Evolutionary conservation across 352 stramenopile genomes (phyloP).

Genomic region (Pythium vanterpoolii): DNA sequence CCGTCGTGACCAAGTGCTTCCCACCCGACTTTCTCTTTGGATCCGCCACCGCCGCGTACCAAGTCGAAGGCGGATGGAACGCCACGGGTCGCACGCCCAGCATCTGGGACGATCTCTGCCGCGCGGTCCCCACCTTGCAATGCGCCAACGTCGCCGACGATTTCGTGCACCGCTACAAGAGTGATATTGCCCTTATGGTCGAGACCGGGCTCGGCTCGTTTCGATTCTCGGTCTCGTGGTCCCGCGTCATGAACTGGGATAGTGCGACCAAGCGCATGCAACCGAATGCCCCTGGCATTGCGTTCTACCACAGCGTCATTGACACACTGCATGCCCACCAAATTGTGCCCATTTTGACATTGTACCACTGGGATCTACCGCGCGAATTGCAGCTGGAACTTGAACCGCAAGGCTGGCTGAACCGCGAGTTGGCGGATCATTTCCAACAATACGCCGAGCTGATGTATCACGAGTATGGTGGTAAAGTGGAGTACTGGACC

Average conservation of each 20-base stretch:
- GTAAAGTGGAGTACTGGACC: slow-evolving; percentile 92
- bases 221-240: slow-evolving; percentile 92
- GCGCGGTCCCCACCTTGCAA: slow-evolving; percentile 52
- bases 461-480: slow-evolving; percentile 89
- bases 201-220: slow-evolving; percentile 89
- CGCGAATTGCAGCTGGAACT: slow-evolving; percentile 78
- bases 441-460: slow-evolving; percentile 89
- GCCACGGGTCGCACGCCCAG: slow-evolving; percentile 69
- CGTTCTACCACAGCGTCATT: slow-evolving; percentile 92
- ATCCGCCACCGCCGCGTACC: slow-evolving; percentile 87
- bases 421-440: slow-evolving; percentile 46
- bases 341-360: slow-evolving; percentile 89
- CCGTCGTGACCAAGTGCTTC: slow-evolving; percentile 33
- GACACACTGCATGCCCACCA: slow-evolving; percentile 66
- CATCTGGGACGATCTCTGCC: slow-evolving; percentile 94
- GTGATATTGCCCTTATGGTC: slow-evolving; percentile 93
- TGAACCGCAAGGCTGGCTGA: slow-evolving; percentile 46
- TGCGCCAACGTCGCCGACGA: slow-evolving; percentile 92
- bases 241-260: slow-evolving; percentile 85
- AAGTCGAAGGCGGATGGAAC: slow-evolving; percentile 91
- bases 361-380: slow-evolving; percentile 97
- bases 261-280: slow-evolving; percentile 36
- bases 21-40: slow-evolving; percentile 82
- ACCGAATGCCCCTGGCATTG: slow-evolving; percentile 84
- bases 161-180: slow-evolving; percentile 87